These are phyloP conservation scores for Aquilaria sinensis DNA, from an alignment of 345 rosid species.

Conservation along the genomic window DNA sequence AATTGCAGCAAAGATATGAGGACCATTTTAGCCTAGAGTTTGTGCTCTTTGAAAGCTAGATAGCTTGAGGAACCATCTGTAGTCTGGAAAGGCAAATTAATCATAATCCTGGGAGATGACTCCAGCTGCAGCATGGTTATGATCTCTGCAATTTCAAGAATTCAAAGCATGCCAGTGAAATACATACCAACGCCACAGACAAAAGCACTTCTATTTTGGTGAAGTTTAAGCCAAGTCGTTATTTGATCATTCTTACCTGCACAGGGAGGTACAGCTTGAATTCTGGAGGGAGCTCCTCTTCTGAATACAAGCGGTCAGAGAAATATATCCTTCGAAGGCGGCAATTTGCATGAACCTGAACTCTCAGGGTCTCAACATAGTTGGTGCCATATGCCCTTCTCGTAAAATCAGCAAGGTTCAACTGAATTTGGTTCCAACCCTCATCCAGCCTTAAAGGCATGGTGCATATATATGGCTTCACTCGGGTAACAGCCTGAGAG, in stretches of 20 bases:
- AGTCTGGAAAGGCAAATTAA: too few species aligned
- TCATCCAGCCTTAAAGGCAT: slow-evolving; percentile 96
- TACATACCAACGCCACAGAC: too few species aligned
- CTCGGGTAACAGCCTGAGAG: slow-evolving; percentile 76
- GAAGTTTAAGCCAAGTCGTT: not conserved
- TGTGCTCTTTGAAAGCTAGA: too few species aligned
- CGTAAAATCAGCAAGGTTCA: slow-evolving; percentile 87
- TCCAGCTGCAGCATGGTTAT: too few species aligned
- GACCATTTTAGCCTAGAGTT: too few species aligned
- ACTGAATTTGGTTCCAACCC: slow-evolving; percentile 95
- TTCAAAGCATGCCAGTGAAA: too few species aligned
- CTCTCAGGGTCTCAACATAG: slow-evolving; percentile 87
- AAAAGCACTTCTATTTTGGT: too few species aligned
- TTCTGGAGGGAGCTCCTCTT: slow-evolving; percentile 97
- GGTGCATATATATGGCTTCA: slow-evolving; percentile 92
- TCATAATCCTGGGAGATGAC: too few species aligned
- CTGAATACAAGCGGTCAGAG: slow-evolving; percentile 88
- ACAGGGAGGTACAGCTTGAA: slow-evolving; percentile 89
- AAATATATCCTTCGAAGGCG: slow-evolving; percentile 87
- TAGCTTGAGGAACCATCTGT: too few species aligned
- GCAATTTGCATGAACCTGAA: slow-evolving; percentile 97
- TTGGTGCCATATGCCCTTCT: slow-evolving; percentile 95
- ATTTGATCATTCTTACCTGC: slow-evolving; percentile 44
- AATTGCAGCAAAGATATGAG: too few species aligned
- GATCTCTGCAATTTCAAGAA: too few species aligned